Evolutionary conservation across 495 filamentous ascomycete species (phyloP).

Genomic region (Aspergillus wentii): DNA sequence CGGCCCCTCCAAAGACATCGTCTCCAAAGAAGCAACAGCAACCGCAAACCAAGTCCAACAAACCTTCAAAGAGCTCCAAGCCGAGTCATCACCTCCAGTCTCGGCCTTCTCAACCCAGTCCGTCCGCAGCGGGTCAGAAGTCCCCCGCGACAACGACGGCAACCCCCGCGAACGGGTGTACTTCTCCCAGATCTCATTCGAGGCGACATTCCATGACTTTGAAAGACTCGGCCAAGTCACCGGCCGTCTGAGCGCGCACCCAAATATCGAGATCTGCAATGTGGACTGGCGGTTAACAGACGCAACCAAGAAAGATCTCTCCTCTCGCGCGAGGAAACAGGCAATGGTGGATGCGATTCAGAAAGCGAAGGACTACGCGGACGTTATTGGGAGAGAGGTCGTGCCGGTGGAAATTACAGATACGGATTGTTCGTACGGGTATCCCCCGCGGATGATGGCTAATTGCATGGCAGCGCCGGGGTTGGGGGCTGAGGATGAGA

Average conservation of each 20-base stretch:
- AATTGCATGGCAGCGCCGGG: not conserved
- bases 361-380: slow-evolving; percentile 17
- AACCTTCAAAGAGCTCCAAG: slow-evolving; percentile 6
- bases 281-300: slow-evolving; percentile 21
- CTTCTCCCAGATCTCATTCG: slow-evolving; percentile 7
- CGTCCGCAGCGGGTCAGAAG: slow-evolving; percentile 8
- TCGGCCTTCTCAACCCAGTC: slow-evolving; percentile 10
- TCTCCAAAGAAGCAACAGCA: slow-evolving; percentile 13
- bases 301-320: slow-evolving; percentile 8
- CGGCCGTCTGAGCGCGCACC: slow-evolving; percentile 4
- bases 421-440: not conserved
- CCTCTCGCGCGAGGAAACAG: slow-evolving; percentile 10
- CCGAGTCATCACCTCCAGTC: slow-evolving; percentile 6
- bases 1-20: slow-evolving; percentile 7
- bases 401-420: slow-evolving; percentile 10
- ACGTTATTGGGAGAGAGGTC: slow-evolving; percentile 12
- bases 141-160: slow-evolving; percentile 3
- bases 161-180: slow-evolving; percentile 5
- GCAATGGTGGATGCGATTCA: slow-evolving; percentile 16
- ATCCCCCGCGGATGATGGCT: not conserved
- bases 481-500: not conserved
- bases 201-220: slow-evolving; percentile 14
- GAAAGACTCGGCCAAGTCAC: slow-evolving; percentile 10
- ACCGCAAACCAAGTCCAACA: slow-evolving; percentile 9
- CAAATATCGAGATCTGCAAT: slow-evolving; percentile 14